Evolutionary conservation across 768 basidiomycete species (phyloP).

Genomic region (Podaxis mareebaensis): DNA sequence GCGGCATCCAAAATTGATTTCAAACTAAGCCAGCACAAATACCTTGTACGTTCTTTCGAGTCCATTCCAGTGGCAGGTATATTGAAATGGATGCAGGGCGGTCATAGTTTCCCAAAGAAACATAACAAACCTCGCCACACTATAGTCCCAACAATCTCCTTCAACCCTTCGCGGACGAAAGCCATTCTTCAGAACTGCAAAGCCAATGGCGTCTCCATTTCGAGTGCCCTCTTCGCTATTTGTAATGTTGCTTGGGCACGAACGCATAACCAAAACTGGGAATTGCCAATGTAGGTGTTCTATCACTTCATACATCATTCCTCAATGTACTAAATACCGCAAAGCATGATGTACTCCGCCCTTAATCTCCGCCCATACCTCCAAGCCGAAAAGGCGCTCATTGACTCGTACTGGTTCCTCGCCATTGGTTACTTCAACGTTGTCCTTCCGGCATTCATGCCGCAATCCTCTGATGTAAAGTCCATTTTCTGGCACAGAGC

Average conservation of each 20-base stretch:
- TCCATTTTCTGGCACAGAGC: slow-evolving; percentile 76
- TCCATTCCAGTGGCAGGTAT: neutral
- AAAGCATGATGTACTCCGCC: slow-evolving; percentile 83
- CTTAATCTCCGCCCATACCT: slow-evolving; percentile 73
- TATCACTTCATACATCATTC: neutral
- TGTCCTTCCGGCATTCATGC: slow-evolving; percentile 72
- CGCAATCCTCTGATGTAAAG: slow-evolving; percentile 38
- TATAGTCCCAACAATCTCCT: slow-evolving; percentile 67
- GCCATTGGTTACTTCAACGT: slow-evolving; percentile 85
- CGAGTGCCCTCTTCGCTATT: slow-evolving; percentile 72
- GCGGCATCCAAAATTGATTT: slow-evolving; percentile 59
- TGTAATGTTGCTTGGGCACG: slow-evolving; percentile 76
- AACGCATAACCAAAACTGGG: slow-evolving; percentile 40
- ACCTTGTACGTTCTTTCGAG: slow-evolving; percentile 44
- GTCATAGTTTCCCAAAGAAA: slow-evolving; percentile 66
- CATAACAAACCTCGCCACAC: slow-evolving; percentile 52
- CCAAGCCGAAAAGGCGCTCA: slow-evolving; percentile 38
- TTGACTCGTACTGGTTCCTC: slow-evolving; percentile 78
- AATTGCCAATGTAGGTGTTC: slow-evolving; percentile 51
- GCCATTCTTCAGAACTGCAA: slow-evolving; percentile 72
- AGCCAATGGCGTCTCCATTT: slow-evolving; percentile 68
- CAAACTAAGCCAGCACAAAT: slow-evolving; percentile 48
- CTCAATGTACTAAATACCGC: slow-evolving; percentile 3
- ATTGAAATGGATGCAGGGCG: slow-evolving; percentile 47
- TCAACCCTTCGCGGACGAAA: slow-evolving; percentile 56